Evolutionary conservation across 768 basidiomycete species (phyloP), one percentile per base, ranked within the genome.

Genomic region (Calvatia gigantea): DNA sequence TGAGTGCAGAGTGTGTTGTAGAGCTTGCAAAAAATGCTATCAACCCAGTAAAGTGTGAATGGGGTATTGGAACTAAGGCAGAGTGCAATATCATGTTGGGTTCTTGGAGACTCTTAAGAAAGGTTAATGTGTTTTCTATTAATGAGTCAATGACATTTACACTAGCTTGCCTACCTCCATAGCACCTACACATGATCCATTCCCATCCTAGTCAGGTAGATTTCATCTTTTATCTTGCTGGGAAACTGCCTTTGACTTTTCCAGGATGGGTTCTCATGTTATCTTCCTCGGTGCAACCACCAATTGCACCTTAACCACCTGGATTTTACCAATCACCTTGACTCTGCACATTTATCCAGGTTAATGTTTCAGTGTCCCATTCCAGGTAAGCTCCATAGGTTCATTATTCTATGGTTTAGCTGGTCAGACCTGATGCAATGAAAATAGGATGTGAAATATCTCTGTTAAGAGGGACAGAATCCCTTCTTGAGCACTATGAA

Each of bases 91-190:
- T 61, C 17, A 28, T 62, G 3, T 63, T 69, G 21, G 55, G 55
- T 6, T 65, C 67, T 43, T 71, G 67, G 69, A 64, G 61, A 56
- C 61, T 64, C 15, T 64, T 68, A 32, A 58, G 62, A 39, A 61
- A 68, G 69, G 70, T 69, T 42, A 47, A 60, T 54, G 46, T 60
- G 35, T 45, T 31, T 38, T 27, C 28, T 56, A 57, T 56, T 44
- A n/a, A 9, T 43, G 35, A 38, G 23, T 29, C 41, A 4, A n/a
- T 11, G 35, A 31, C 25, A 41, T 19, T 49, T 9, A 46, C 12
- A 38, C 49, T 12, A 3, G 9, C 43, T 48, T 53, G 11, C 28
- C 11, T 11, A 17, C 8, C 27, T 23, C 25, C 15, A 8, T 43
- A 58, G 57, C 57, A 58, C 21, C 27, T 58, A 6, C 45, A 41